Conservation (phyloP, 768 basidiomycete genomes). For the Termitomyces sp. region DNA sequence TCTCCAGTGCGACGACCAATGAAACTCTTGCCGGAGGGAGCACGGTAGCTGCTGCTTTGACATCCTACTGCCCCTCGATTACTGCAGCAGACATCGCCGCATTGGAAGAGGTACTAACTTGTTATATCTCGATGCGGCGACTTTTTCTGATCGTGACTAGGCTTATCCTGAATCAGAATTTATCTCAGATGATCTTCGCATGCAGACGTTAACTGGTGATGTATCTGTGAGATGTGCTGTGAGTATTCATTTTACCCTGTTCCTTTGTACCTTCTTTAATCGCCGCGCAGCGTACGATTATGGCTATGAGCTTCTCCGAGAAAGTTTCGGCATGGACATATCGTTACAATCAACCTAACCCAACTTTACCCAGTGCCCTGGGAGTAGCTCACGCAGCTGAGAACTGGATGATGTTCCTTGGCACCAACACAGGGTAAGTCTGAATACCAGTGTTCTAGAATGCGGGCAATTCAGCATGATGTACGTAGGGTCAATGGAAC, state of each 20-base stretch:
- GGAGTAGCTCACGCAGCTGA: constrained; percentile 51
- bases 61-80: constrained; percentile 42
- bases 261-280: neutral
- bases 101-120: constrained; percentile 26
- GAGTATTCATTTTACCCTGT: constrained; percentile 18
- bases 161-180: constrained; percentile 42
- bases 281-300: constrained; percentile 35
- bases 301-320: constrained; percentile 38
- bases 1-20: constrained; percentile 49
- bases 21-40: constrained; percentile 48
- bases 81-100: constrained; percentile 34
- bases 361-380: constrained; percentile 30
- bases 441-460: neutral
- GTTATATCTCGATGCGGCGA: neutral
- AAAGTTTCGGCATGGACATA: constrained; percentile 45
- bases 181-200: constrained; percentile 35
- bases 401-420: constrained; percentile 68
- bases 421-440: constrained; percentile 55
- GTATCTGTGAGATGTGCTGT: constrained; percentile 50
- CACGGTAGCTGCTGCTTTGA: constrained; percentile 33
- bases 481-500: constrained; percentile 14
- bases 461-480: neutral
- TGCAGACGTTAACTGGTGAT: constrained; percentile 48
- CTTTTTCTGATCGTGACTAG: constrained; percentile 14
- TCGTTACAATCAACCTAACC: constrained; percentile 56